phyloP scores from a whole-genome alignment of 73 alveolate species.

The Tetrahymena borealis region DNA sequence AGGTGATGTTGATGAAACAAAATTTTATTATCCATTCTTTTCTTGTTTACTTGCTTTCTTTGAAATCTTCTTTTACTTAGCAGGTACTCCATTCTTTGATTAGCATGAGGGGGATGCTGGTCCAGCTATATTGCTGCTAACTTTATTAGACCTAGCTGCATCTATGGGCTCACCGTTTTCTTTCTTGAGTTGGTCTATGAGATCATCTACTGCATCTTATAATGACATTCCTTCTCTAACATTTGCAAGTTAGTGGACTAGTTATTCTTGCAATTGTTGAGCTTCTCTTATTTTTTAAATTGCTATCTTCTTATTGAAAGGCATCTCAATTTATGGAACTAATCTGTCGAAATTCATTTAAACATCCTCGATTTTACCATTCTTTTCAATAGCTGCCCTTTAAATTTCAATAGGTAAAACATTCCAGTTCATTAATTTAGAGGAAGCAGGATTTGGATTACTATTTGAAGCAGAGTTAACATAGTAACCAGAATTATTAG shows the following conservation, averaged over 20 bases:
- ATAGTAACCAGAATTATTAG: not conserved
- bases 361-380: not conserved
- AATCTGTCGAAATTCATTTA: not conserved
- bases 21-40: not conserved
- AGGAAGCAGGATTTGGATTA: too few species aligned
- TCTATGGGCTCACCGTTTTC: not conserved
- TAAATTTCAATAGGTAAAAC: not conserved
- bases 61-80: not conserved
- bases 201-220: not conserved
- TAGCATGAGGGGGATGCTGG: too few species aligned
- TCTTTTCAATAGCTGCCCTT: not conserved
- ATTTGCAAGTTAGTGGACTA: not conserved
- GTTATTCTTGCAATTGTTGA: not conserved
- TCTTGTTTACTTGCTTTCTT: not conserved
- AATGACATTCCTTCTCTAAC: not conserved
- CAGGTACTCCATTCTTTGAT: not conserved
- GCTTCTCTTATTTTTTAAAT: not conserved
- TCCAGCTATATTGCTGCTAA: not conserved
- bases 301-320: not conserved
- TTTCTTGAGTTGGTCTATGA: not conserved
- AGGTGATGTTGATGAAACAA: too few species aligned
- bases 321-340: not conserved
- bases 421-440: not conserved
- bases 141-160: not conserved
- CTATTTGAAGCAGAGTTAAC: not conserved